phyloP scores from a whole-genome alignment of 306 rosid genomes.

The Rubus idaeus region DNA sequence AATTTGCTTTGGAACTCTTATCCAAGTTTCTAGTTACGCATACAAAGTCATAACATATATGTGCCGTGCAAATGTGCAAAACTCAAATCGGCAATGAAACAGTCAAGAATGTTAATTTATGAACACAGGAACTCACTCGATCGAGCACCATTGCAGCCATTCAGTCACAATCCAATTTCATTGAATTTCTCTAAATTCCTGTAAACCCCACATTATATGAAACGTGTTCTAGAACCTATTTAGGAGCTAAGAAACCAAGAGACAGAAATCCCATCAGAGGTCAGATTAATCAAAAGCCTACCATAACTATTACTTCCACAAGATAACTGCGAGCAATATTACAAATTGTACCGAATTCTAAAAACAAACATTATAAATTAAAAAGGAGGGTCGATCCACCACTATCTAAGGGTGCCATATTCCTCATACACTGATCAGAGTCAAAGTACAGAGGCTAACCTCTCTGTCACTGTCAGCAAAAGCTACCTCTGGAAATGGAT shows the following conservation, averaged over 20 bases:
- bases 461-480: conserved; percentile 21
- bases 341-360: conserved; percentile 1
- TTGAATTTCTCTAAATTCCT: background rate
- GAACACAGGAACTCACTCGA: background rate
- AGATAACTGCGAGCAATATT: background rate
- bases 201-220: background rate
- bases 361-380: conserved; percentile 5
- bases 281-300: background rate
- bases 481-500: conserved; percentile 26
- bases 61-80: background rate
- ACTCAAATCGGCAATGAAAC: background rate
- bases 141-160: background rate
- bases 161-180: background rate
- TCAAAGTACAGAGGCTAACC: conserved; percentile 14
- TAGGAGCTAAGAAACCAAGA: background rate
- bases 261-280: conserved; percentile 4
- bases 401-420: conserved; percentile 24
- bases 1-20: no score
- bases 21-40: background rate
- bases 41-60: background rate
- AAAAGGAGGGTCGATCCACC: conserved; percentile 10
- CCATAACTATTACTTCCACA: background rate
- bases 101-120: background rate
- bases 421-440: conserved; percentile 29
- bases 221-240: background rate